Evolutionary conservation across 2,329 filamentous ascomycete genomes (phyloP).

Genomic region (Trichoderma afroharzianum): DNA sequence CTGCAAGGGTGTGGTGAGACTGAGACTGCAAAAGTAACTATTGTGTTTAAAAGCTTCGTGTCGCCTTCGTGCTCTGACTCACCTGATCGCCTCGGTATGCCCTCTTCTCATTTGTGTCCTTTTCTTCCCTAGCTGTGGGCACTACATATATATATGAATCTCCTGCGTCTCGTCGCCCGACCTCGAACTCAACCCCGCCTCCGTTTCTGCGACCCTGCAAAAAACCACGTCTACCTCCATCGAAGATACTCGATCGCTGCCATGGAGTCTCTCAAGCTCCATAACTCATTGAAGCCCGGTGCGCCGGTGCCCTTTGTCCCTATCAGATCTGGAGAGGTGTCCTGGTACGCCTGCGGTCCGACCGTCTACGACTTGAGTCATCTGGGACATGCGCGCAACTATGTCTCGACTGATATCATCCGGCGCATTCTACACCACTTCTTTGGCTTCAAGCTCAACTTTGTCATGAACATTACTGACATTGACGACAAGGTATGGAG

Average conservation of each 20-base stretch:
- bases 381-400: constrained; percentile 81
- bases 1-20: constrained; percentile 9
- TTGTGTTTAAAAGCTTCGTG: background rate
- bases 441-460: constrained; percentile 77
- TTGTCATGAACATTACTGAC: constrained; percentile 93
- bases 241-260: constrained; percentile 35
- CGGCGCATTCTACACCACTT: constrained; percentile 78
- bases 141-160: constrained; percentile 34
- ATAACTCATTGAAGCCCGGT: constrained; percentile 73
- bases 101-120: constrained; percentile 1
- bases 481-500: constrained; percentile 65
- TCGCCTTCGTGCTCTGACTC: constrained; percentile 17
- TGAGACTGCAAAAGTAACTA: constrained; percentile 1
- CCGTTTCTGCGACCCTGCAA: constrained; percentile 28
- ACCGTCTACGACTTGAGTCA: constrained; percentile 82
- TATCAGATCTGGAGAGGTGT: constrained; percentile 66
- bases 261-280: constrained; percentile 64
- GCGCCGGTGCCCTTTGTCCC: constrained; percentile 72
- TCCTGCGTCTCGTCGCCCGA: constrained; percentile 31
- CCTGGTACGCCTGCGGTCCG: constrained; percentile 87
- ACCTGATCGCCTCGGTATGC: constrained; percentile 12
- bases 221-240: constrained; percentile 28
- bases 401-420: constrained; percentile 86
- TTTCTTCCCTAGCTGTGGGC: constrained; percentile 17
- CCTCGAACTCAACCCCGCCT: constrained; percentile 24